Evolutionary conservation across 306 rosid genomes (phyloP).

Genomic region (Acacia acuminata): DNA sequence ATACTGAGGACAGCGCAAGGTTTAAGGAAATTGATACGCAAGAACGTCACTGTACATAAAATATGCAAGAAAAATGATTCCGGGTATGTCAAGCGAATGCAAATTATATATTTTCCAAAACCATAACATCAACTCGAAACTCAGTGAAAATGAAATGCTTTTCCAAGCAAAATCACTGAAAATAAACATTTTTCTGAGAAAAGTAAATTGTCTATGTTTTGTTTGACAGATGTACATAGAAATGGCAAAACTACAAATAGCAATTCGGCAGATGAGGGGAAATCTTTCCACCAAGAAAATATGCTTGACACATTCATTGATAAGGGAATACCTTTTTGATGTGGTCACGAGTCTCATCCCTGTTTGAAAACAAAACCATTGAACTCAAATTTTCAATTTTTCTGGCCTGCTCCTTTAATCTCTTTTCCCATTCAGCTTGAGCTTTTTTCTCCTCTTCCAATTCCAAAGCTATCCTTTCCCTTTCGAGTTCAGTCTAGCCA

Average conservation of each 20-base stretch:
- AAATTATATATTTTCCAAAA: slow-evolving; percentile 9
- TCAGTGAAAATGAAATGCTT: slow-evolving; percentile 2
- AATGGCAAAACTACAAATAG: not conserved
- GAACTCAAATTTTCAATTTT: slow-evolving; percentile 90
- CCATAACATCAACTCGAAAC: slow-evolving; percentile 6
- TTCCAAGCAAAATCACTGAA: not conserved
- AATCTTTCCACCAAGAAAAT: not conserved
- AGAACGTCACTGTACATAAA: not conserved
- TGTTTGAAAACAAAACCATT: slow-evolving; percentile 84
- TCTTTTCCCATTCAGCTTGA: slow-evolving; percentile 91
- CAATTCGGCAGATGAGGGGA: not conserved
- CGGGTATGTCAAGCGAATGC: slow-evolving; percentile 3
- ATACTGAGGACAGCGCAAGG: not conserved
- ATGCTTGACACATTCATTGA: not conserved
- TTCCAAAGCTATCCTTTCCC: slow-evolving; percentile 96
- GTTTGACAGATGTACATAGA: slow-evolving; percentile 13
- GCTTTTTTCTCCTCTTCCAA: slow-evolving; percentile 92
- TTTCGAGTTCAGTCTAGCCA: slow-evolving; percentile 81
- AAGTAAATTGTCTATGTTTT: not conserved
- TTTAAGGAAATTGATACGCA: not conserved
- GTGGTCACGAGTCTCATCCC: slow-evolving; percentile 72
- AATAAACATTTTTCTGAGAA: not conserved
- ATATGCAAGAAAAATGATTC: not conserved
- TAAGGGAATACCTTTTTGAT: slow-evolving; percentile 61
- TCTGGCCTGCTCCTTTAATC: slow-evolving; percentile 83